These are phyloP conservation scores for Leccinum broughii DNA, from an alignment of 768 basidiomycete genomes.

Conservation along the genomic window DNA sequence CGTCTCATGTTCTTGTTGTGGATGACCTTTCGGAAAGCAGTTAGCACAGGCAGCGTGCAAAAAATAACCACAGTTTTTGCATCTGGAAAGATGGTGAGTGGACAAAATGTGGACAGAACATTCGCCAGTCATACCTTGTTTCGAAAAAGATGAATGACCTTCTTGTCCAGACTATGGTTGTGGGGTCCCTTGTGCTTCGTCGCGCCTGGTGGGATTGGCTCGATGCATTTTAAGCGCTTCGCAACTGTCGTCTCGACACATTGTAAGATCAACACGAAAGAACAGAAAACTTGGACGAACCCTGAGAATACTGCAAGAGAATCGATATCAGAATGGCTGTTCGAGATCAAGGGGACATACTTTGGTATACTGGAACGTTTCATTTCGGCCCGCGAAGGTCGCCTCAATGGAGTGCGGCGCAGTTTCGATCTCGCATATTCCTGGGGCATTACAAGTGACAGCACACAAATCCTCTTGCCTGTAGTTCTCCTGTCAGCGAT, in stretches of 20 bases:
- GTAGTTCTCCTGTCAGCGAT: background rate
- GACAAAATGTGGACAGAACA: background rate
- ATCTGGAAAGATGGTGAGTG: constrained; percentile 33
- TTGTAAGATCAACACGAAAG: too few species aligned
- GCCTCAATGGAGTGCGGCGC: constrained; percentile 60
- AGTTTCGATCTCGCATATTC: constrained; percentile 53
- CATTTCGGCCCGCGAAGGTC: constrained; percentile 58
- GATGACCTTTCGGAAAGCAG: constrained; percentile 43
- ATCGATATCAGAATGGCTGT: background rate
- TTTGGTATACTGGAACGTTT: constrained; percentile 67
- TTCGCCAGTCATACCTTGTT: constrained; percentile 34
- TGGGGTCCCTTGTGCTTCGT: constrained; percentile 48
- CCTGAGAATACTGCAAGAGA: too few species aligned
- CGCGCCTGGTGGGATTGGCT: too few species aligned
- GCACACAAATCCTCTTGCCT: constrained; percentile 59
- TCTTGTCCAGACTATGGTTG: constrained; percentile 44
- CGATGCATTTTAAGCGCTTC: too few species aligned
- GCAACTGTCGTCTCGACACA: too few species aligned
- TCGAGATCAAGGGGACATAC: constrained; percentile 29
- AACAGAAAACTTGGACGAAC: too few species aligned
- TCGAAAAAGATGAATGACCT: constrained; percentile 57
- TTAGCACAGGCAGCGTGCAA: constrained; percentile 41
- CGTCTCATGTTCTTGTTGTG: constrained; percentile 62
- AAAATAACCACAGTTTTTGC: constrained; percentile 56
- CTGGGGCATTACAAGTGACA: constrained; percentile 26